phyloP scores from a whole-genome alignment of 2,329 filamentous ascomycete genomes.

The Seiridium unicorne region DNA sequence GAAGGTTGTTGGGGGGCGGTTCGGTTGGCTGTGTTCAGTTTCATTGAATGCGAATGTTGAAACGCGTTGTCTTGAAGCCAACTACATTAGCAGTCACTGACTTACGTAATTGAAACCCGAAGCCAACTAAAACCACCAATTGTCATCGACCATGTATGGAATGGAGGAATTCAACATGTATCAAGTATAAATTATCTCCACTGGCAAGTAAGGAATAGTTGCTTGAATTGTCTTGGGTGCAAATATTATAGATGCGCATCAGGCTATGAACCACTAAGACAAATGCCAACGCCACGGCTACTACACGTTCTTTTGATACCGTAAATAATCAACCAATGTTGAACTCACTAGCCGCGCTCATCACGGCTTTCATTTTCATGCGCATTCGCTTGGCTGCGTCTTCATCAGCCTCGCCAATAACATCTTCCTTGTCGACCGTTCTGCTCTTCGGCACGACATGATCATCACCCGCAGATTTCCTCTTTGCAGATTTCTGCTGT shows the following conservation, averaged over 20 bases:
- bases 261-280: not conserved
- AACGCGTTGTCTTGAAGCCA: too few species aligned
- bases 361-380: slow-evolving; percentile 58
- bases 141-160: too few species aligned
- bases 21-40: too few species aligned
- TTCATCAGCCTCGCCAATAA: slow-evolving; percentile 46
- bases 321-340: slow-evolving; percentile 54
- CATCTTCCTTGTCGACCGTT: slow-evolving; percentile 32
- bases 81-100: too few species aligned
- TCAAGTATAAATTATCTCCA: too few species aligned
- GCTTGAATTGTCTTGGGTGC: not conserved
- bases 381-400: slow-evolving; percentile 63
- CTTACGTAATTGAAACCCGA: too few species aligned
- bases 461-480: slow-evolving; percentile 20
- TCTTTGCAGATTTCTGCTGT: slow-evolving; percentile 29
- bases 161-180: too few species aligned
- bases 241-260: not conserved
- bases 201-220: too few species aligned
- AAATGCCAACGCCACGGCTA: not conserved
- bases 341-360: slow-evolving; percentile 62
- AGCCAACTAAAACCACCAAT: too few species aligned
- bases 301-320: not conserved
- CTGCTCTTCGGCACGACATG: slow-evolving; percentile 10
- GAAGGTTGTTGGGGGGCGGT: too few species aligned
- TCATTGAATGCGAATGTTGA: too few species aligned